Percentiles rank a stretch among this genome's conserved stretches.
These are phyloP conservation scores for Typha latifolia DNA, from an alignment of 176 grass and related monocot species.

Conservation along the genomic window DNA sequence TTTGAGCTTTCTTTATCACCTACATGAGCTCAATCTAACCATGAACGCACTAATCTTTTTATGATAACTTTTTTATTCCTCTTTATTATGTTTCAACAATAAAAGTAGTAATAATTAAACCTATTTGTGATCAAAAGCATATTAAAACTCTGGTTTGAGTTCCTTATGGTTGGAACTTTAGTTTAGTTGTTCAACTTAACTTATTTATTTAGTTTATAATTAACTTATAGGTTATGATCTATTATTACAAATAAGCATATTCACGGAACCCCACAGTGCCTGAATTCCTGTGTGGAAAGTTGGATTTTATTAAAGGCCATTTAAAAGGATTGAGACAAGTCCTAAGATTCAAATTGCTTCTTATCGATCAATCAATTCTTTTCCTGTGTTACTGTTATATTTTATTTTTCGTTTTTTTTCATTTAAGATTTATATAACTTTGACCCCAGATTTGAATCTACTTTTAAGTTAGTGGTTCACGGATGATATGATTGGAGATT, in stretches of 20 bases:
- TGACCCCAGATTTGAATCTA: background rate
- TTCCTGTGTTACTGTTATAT: background rate
- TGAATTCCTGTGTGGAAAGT: background rate
- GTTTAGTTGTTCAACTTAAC: no score
- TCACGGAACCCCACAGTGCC: background rate
- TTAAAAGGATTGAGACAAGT: background rate
- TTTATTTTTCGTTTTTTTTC: background rate
- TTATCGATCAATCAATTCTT: no score
- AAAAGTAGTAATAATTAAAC: no score
- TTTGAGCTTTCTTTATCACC: no score
- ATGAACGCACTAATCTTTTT: no score
- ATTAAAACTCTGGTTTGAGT: background rate
- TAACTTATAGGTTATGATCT: background rate
- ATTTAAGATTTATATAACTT: background rate
- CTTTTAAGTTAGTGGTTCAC: background rate
- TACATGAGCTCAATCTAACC: no score
- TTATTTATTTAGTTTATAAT: no score
- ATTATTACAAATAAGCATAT: no score
- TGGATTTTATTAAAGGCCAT: background rate
- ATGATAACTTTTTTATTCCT: no score
- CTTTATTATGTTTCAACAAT: no score
- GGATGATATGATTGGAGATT: background rate
- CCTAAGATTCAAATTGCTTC: background rate
- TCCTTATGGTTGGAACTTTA: no score
- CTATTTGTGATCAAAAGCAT: background rate